Conservation (phyloP, 345 rosid species). For the Hibiscus syriacus region DNA sequence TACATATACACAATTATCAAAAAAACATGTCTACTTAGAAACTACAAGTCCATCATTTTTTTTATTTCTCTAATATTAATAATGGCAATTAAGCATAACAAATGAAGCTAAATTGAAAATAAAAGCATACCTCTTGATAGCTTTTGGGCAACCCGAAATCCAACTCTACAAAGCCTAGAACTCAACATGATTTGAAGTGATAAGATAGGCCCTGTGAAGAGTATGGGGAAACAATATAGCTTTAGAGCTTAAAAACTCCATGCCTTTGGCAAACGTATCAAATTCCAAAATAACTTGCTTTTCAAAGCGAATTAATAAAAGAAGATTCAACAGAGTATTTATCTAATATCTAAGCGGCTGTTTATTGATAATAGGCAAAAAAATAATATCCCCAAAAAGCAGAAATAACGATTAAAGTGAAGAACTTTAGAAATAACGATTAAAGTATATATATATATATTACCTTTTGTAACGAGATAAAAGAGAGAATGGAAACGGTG, state of each 20-base stretch:
- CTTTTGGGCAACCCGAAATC: slow-evolving; percentile 17
- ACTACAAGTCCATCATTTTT: background rate
- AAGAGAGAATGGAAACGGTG: background rate
- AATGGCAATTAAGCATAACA: background rate
- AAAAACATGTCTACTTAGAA: background rate
- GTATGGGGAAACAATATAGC: background rate
- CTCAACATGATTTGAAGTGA: slow-evolving; percentile 27
- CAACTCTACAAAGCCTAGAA: slow-evolving; percentile 32
- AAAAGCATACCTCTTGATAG: slow-evolving; percentile 38
- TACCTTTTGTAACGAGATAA: background rate
- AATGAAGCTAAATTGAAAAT: background rate
- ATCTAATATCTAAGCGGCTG: background rate
- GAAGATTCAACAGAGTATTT: background rate
- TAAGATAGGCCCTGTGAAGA: background rate
- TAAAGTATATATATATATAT: slow-evolving; percentile 9
- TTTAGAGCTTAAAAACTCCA: background rate
- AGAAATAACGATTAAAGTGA: background rate
- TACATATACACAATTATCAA: background rate
- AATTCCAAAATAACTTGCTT: background rate
- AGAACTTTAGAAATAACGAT: background rate
- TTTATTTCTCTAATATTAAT: background rate
- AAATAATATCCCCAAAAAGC: background rate
- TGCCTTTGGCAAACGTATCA: background rate
- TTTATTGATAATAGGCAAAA: background rate
- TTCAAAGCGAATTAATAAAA: background rate